Conservation (phyloP, 228 moss, liverwort and hornwort genomes). For the Sphagnum fallax region DNA sequence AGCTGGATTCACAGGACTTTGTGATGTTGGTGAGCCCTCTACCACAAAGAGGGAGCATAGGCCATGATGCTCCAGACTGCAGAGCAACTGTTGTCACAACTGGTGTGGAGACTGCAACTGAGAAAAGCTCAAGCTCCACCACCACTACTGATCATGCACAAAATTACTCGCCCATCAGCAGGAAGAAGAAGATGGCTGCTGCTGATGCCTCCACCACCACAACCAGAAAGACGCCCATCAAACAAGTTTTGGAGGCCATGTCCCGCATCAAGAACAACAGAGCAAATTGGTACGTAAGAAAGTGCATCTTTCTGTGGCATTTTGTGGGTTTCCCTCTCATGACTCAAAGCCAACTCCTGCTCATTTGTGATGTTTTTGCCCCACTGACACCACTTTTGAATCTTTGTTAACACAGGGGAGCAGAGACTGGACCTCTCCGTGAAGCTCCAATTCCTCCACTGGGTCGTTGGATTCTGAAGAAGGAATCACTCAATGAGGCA, state of each 20-base stretch:
- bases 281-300: conserved; percentile 3
- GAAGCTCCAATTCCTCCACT: conserved; percentile 7
- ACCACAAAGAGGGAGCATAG: conserved; percentile 4
- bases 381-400: no score
- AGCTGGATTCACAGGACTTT: conserved; percentile 35
- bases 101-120: not conserved
- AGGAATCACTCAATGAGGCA: conserved; percentile 2
- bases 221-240: conserved; percentile 45
- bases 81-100: not conserved
- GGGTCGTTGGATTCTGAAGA: not conserved
- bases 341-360: no score
- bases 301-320: no score
- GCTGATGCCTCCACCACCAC: not conserved
- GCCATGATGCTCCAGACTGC: conserved; percentile 4
- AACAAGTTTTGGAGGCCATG: conserved; percentile 51
- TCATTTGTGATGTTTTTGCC: no score
- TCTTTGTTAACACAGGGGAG: conserved; percentile 1
- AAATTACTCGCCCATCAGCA: not conserved
- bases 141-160: no score
- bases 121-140: not conserved
- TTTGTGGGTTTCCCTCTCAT: no score
- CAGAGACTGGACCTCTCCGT: conserved; percentile 5
- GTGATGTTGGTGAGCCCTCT: conserved; percentile 15
- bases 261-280: conserved; percentile 33
- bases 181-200: not conserved